Base-by-base conservation (phyloP, 1,284 basidiomycete species). In the Marasmius oreades region DNA sequence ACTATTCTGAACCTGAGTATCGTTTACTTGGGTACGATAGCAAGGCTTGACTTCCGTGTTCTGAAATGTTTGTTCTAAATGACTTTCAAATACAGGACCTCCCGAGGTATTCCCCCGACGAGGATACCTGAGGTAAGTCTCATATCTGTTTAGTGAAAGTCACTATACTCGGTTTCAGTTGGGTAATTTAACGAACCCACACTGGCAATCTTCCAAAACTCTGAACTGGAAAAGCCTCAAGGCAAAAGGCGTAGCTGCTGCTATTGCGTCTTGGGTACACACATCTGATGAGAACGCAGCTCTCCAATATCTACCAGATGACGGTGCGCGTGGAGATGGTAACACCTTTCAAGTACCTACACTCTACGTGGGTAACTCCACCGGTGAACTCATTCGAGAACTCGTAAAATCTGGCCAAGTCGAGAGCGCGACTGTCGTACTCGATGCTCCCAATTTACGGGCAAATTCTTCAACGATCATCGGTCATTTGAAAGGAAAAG, bases 281-380 rank as follows among this genome's bases (percentile, higher is more conserved):
- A 66, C 66, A 0, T 69, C 68, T 3, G 68, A 69, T 55, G 67
- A 66, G 12, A 60, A 69, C 47, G 68, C 58, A 12, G 64, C 67
- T 2, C 58, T 67, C 11, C 68, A 69, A 53, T 69, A 65, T 42
- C 62, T 69, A 8, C 68, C 68, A 33, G 65, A 69, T 59, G 62
- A 62, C 37, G 67, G 66, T 12, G 65, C 66, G 11, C 53, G 57
- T 12, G 67, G 65, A 2, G 58, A 66, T 46, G 66, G 60, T 10
- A 55, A 55, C 28, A 46, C 64, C 12, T 67, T 62, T 47, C 58
- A 66, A 18, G 67, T 69, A 11, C 68, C 68, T 8, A 47, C 66
- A 12, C 53, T 69, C 1, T 68, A 65, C 51, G 67, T 69, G 20
- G 67, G 67, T 11, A 67, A 66, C 47, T 63, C 67, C 8, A 69